A percentile compares a stretch with the other conserved stretches of the same genome.
Conservation (phyloP, 2,329 filamentous ascomycete species). For the Phyllosticta citribraziliensis region DNA sequence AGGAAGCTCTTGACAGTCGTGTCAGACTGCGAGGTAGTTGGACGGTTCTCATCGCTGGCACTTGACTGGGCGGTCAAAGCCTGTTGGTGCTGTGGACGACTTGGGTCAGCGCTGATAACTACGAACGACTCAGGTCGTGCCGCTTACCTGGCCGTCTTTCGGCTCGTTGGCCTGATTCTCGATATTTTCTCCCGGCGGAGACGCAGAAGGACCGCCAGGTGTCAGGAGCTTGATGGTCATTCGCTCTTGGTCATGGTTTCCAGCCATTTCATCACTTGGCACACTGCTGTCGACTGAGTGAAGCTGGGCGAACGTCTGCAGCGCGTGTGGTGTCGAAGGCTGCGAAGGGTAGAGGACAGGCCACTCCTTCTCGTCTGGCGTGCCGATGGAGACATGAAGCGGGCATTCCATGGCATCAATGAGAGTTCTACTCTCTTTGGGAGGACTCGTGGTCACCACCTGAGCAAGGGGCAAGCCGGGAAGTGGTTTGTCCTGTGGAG, state of each 20-base stretch:
- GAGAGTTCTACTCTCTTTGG: constrained; percentile 27
- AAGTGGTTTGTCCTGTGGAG: constrained; percentile 27
- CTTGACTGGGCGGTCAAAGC: background rate
- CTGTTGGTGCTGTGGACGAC: background rate
- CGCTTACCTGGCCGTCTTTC: background rate
- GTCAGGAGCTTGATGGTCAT: constrained; percentile 7
- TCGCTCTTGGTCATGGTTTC: background rate
- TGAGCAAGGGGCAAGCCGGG: constrained; percentile 29
- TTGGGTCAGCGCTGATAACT: background rate
- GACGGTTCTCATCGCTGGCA: background rate
- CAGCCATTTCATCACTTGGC: background rate
- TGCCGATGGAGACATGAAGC: constrained; percentile 15
- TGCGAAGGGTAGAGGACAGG: constrained; percentile 17
- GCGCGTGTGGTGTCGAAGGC: background rate
- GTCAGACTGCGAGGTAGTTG: background rate
- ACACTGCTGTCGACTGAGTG: background rate
- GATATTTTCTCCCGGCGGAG: background rate
- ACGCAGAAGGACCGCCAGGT: background rate
- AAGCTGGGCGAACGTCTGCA: background rate
- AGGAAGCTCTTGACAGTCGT: background rate
- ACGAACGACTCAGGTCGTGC: background rate
- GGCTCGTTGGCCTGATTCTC: background rate
- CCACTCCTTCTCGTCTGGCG: constrained; percentile 19
- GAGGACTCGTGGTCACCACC: constrained; percentile 23
- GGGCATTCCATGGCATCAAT: constrained; percentile 29